Evolutionary conservation across 441 rosid species (phyloP).

Genomic region (Arabidopsis lyrata): DNA sequence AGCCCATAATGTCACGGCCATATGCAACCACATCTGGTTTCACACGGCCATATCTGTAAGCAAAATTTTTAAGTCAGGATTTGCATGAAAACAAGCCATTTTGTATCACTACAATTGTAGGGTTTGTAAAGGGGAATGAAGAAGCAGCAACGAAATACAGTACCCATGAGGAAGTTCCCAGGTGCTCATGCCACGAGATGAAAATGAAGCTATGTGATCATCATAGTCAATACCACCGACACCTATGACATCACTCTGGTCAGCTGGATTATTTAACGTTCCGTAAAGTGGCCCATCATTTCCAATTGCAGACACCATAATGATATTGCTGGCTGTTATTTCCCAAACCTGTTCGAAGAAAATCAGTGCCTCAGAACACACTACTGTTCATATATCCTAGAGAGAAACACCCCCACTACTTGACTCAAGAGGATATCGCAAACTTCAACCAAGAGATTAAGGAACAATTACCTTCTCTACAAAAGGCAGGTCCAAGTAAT

Average conservation of each 20-base stretch:
- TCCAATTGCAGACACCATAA: conserved; percentile 99
- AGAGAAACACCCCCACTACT: conserved; percentile 17
- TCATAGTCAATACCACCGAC: conserved; percentile 98
- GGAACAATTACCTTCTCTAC: conserved; percentile 81
- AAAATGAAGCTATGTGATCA: conserved; percentile 97
- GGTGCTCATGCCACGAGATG: conserved; percentile 99
- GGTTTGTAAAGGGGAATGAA: neutral
- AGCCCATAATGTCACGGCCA: conserved; percentile 98
- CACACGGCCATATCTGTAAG: conserved; percentile 88
- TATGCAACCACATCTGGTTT: conserved; percentile 99
- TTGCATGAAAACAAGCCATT: neutral
- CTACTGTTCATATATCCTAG: conserved; percentile 19
- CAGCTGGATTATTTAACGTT: conserved; percentile 99
- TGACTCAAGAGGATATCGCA: conserved; percentile 28
- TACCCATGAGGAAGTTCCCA: conserved; percentile 99
- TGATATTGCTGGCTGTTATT: conserved; percentile 95
- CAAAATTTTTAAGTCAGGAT: conserved; percentile 15
- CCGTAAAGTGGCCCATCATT: conserved; percentile 99
- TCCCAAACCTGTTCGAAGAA: conserved; percentile 84
- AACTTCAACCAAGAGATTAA: conserved; percentile 22
- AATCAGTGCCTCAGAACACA: conserved; percentile 29
- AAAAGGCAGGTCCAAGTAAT: conserved; percentile 97
- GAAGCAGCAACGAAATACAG: conserved; percentile 17
- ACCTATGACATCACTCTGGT: conserved; percentile 98
- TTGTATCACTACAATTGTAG: neutral